Conservation (phyloP, 1,284 basidiomycete species). For the Heterobasidion annosum region DNA sequence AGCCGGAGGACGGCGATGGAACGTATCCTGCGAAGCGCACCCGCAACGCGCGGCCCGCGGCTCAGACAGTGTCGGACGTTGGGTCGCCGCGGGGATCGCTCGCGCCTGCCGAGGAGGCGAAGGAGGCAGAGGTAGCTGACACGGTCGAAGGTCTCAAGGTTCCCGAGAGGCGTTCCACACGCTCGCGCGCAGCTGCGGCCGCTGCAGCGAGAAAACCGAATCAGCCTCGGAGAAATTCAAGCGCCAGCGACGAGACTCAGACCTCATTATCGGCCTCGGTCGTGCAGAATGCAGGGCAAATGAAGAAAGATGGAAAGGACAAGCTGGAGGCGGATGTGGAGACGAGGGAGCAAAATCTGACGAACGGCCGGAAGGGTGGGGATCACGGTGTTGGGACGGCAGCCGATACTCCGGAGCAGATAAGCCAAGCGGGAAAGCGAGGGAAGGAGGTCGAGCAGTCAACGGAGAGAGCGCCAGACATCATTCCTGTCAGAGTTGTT, state of each 20-base stretch:
- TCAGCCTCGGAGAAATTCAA: conserved; percentile 17
- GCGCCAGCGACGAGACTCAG: conserved; percentile 21
- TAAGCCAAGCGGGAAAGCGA: background rate
- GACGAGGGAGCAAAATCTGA: background rate
- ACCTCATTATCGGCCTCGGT: conserved; percentile 22
- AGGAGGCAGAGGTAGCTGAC: conserved; percentile 16
- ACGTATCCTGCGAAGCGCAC: conserved; percentile 65
- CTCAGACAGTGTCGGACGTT: conserved; percentile 11
- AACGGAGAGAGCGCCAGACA: too few relatives aligned
- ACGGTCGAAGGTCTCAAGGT: conserved; percentile 13
- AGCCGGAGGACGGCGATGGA: conserved; percentile 53
- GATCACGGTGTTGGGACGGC: background rate
- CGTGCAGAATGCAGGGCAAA: conserved; percentile 9
- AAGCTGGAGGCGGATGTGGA: background rate
- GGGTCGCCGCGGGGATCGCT: conserved; percentile 8
- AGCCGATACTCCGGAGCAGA: background rate
- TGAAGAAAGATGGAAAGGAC: conserved; percentile 1
- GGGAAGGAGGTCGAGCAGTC: too few relatives aligned
- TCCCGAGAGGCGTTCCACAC: conserved; percentile 18
- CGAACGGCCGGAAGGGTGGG: background rate
- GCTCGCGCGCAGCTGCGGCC: conserved; percentile 15
- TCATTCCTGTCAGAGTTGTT: too few relatives aligned
- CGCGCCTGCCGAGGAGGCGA: conserved; percentile 10
- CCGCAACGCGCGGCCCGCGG: conserved; percentile 32
- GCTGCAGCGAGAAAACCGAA: conserved; percentile 10